Conservation (phyloP, 148 eudicot species). For the Spergularia bocconei region DNA sequence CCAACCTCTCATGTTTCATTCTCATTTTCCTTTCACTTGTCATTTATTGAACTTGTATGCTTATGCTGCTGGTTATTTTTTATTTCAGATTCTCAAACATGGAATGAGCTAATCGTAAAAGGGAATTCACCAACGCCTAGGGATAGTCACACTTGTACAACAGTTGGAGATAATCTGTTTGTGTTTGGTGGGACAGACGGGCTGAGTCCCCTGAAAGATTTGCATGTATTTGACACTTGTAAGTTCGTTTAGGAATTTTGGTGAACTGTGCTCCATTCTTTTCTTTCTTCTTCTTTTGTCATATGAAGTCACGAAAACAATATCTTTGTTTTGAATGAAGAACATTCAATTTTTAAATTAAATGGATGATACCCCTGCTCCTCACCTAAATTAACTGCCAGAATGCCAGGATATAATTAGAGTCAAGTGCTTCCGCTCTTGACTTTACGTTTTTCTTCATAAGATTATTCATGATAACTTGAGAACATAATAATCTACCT, state of each 20-base stretch:
- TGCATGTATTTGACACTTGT: slow-evolving; percentile 76
- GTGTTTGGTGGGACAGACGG: slow-evolving; percentile 94
- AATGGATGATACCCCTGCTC: not conserved
- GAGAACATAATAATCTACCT: too few species aligned
- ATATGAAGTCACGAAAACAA: not conserved
- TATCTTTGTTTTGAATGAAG: too few species aligned
- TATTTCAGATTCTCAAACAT: slow-evolving; percentile 49
- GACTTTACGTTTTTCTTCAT: too few species aligned
- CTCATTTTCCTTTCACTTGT: not conserved
- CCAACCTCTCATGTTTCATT: not conserved
- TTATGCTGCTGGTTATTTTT: not conserved
- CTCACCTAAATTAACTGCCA: too few species aligned
- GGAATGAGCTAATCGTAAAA: slow-evolving; percentile 66
- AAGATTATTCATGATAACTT: too few species aligned
- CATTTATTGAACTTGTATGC: not conserved
- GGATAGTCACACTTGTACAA: slow-evolving; percentile 91
- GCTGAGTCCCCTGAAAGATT: slow-evolving; percentile 59
- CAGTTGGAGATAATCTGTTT: slow-evolving; percentile 73
- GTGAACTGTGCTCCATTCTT: not conserved
- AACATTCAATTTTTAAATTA: not conserved
- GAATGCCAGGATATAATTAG: too few species aligned
- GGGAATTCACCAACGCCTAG: slow-evolving; percentile 74
- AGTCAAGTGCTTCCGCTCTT: too few species aligned
- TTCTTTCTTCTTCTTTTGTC: not conserved
- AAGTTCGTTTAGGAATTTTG: slow-evolving; percentile 33